These are phyloP conservation scores for Trichoderma asperellum DNA, from an alignment of 2,329 filamentous ascomycete species.

Conservation along the genomic window DNA sequence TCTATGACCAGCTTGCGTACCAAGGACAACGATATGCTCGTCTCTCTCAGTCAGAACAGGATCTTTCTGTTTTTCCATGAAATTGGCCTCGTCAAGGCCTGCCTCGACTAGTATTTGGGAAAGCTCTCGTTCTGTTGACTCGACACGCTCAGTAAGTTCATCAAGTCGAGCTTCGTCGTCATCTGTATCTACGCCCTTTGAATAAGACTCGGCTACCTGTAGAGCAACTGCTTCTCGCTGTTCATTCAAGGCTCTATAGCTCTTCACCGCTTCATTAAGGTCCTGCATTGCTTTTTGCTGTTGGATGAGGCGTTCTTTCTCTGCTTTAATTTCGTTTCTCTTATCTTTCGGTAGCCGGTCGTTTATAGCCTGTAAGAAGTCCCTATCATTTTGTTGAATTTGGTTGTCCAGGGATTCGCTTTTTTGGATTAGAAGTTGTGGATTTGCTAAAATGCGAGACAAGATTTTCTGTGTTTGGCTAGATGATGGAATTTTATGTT, in stretches of 20 bases:
- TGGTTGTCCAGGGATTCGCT: constrained; percentile 46
- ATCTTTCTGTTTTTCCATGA: constrained; percentile 40
- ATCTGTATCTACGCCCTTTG: constrained; percentile 54
- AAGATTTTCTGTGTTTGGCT: constrained; percentile 39
- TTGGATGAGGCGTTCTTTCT: constrained; percentile 52
- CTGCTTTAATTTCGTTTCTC: constrained; percentile 52
- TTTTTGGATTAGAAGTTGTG: constrained; percentile 42
- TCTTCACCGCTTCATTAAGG: constrained; percentile 48
- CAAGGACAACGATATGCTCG: constrained; percentile 45
- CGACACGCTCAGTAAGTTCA: constrained; percentile 51
- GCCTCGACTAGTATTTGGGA: constrained; percentile 48
- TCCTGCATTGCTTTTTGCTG: constrained; percentile 51
- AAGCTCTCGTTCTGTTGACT: constrained; percentile 49
- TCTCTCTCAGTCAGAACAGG: constrained; percentile 28
- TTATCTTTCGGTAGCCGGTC: constrained; percentile 51
- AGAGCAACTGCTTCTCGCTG: constrained; percentile 53
- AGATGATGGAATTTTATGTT: constrained; percentile 16
- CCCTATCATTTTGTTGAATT: constrained; percentile 52
- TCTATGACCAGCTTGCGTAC: constrained; percentile 48
- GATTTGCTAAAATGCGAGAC: constrained; percentile 39
- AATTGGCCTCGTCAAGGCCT: constrained; percentile 49
- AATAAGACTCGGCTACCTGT: constrained; percentile 55
- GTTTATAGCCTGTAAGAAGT: constrained; percentile 53
- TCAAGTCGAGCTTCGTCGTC: constrained; percentile 57
- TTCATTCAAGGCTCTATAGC: constrained; percentile 47